Evolutionary conservation across 768 basidiomycete species (phyloP).

Genomic region (Thelephora aurantiotincta): DNA sequence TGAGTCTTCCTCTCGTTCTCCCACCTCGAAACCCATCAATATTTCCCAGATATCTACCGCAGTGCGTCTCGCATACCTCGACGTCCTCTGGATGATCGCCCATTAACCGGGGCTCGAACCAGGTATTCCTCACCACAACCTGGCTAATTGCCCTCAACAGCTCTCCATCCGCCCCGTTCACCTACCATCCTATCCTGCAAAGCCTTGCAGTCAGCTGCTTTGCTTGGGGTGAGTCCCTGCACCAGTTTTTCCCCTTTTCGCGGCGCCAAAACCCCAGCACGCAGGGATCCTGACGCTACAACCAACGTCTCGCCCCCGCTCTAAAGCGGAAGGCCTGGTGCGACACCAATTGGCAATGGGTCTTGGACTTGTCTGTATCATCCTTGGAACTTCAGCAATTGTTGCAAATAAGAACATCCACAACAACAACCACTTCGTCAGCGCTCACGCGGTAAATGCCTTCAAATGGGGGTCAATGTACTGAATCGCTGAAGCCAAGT

Average conservation of each 20-base stretch:
- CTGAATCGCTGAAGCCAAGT: too few species aligned
- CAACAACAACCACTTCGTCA: constrained; percentile 41
- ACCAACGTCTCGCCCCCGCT: constrained; percentile 50
- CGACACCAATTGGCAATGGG: constrained; percentile 59
- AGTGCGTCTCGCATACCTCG: neutral
- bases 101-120: neutral
- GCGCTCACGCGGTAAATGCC: constrained; percentile 59
- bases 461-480: neutral
- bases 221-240: constrained; percentile 26
- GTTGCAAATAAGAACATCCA: constrained; percentile 43
- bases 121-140: constrained; percentile 14
- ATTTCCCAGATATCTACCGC: neutral
- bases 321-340: constrained; percentile 50
- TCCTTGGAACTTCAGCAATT: constrained; percentile 48
- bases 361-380: constrained; percentile 39
- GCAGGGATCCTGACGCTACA: constrained; percentile 66
- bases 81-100: neutral
- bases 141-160: constrained; percentile 14
- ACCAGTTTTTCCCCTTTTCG: neutral
- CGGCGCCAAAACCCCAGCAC: neutral
- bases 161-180: constrained; percentile 20
- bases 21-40: neutral
- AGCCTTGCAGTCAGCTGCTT: constrained; percentile 16
- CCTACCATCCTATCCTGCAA: constrained; percentile 27
- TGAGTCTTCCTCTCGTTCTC: constrained; percentile 14